phyloP scores from a whole-genome alignment of 2,329 filamentous ascomycete genomes.

The Gaeumannomyces tritici region DNA sequence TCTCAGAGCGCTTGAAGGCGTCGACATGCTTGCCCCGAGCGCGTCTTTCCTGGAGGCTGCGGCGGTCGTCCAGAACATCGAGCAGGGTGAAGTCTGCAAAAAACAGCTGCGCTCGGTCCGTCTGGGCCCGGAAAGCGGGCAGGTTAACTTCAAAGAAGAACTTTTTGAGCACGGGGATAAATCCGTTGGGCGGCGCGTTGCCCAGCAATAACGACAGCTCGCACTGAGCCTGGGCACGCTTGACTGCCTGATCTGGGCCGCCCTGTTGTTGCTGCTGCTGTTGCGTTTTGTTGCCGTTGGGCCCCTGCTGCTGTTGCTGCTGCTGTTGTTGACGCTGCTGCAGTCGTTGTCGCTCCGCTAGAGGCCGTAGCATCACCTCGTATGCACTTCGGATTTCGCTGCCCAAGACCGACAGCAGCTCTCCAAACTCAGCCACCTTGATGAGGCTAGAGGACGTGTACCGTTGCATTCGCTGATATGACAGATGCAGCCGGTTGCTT shows the following conservation, averaged over 20 bases:
- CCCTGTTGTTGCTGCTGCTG: conserved; percentile 25
- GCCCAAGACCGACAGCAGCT: conserved; percentile 41
- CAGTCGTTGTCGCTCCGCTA: conserved; percentile 20
- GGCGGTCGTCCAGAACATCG: conserved; percentile 50
- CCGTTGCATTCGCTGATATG: conserved; percentile 44
- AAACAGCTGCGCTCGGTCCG: conserved; percentile 60
- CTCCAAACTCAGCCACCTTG: conserved; percentile 52
- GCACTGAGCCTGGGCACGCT: conserved; percentile 35
- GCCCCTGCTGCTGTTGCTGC: conserved; percentile 20
- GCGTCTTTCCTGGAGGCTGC: conserved; percentile 30
- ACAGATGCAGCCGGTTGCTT: conserved; percentile 38
- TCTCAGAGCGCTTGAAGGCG: conserved; percentile 49
- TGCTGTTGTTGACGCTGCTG: conserved; percentile 30
- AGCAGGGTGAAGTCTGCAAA: conserved; percentile 61
- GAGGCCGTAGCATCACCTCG: conserved; percentile 30
- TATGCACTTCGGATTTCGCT: conserved; percentile 42
- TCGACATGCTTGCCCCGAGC: conserved; percentile 32
- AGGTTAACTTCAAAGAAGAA: conserved; percentile 57
- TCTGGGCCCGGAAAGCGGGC: conserved; percentile 43
- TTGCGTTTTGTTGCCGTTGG: conserved; percentile 13
- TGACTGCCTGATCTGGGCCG: conserved; percentile 30
- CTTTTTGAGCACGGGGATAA: conserved; percentile 51
- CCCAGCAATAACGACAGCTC: conserved; percentile 45
- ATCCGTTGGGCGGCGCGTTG: conserved; percentile 32
- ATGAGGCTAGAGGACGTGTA: conserved; percentile 41